Evolutionary conservation across 2,329 filamentous ascomycete species (phyloP).

Genomic region (Verruconis gallopava): DNA sequence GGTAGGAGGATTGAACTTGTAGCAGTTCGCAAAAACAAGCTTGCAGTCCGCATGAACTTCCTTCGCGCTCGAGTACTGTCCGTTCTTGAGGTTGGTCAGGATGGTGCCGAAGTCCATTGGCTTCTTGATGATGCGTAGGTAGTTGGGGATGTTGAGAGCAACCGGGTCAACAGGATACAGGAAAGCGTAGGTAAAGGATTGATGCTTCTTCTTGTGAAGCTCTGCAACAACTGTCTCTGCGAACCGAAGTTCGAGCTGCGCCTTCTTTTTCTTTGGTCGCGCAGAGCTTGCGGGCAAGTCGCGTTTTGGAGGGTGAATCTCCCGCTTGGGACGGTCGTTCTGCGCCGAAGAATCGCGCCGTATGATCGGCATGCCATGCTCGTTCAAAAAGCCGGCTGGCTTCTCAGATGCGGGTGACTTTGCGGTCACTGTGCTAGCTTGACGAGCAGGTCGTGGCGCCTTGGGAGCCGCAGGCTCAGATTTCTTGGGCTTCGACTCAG

Average conservation of each 20-base stretch:
- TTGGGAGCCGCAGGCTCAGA: constrained; percentile 12
- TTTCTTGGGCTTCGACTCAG: constrained; percentile 22
- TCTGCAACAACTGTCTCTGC: constrained; percentile 72
- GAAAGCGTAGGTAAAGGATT: constrained; percentile 58
- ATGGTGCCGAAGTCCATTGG: constrained; percentile 93
- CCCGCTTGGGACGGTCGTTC: constrained; percentile 71
- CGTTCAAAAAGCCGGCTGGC: constrained; percentile 39
- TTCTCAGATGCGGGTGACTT: constrained; percentile 17
- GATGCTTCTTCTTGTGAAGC: constrained; percentile 61
- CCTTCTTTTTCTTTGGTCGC: constrained; percentile 83
- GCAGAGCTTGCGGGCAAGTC: constrained; percentile 78
- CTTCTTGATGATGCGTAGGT: constrained; percentile 88
- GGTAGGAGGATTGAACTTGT: constrained; percentile 73
- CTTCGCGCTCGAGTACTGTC: constrained; percentile 68
- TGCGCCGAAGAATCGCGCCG: constrained; percentile 68
- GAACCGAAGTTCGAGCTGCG: constrained; percentile 79
- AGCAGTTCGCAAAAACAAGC: constrained; percentile 80
- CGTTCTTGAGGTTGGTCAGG: constrained; percentile 58
- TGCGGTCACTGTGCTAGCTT: constrained; percentile 11
- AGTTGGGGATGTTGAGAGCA: constrained; percentile 82
- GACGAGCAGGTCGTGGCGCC: constrained; percentile 19
- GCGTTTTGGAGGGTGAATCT: constrained; percentile 79
- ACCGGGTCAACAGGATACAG: constrained; percentile 81
- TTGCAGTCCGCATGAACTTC: constrained; percentile 77
- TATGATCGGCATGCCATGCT: constrained; percentile 67